Conservation (phyloP, 2,329 filamentous ascomycete genomes). For the Eutypella sp. region DNA sequence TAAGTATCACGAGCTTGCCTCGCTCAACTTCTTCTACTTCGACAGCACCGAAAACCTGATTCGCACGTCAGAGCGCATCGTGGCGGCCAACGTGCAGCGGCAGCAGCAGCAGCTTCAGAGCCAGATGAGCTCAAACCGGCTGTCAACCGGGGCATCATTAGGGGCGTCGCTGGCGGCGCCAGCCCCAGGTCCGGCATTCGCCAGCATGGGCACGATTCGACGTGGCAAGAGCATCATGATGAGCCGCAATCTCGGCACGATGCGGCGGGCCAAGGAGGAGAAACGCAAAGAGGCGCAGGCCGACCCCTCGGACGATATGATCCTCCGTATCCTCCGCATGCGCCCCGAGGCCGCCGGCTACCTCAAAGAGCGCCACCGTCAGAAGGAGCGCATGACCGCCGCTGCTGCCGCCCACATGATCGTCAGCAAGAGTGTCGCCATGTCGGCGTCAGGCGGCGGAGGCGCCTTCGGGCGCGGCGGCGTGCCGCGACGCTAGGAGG, state of each 20-base stretch:
- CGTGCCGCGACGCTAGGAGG: constrained; percentile 43
- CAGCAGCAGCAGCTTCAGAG: constrained; percentile 62
- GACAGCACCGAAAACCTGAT: constrained; percentile 87
- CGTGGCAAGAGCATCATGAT: constrained; percentile 83
- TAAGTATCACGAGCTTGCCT: constrained; percentile 96
- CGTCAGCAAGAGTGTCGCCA: constrained; percentile 79
- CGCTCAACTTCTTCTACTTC: constrained; percentile 98
- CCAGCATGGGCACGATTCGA: constrained; percentile 64
- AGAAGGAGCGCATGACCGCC: constrained; percentile 89
- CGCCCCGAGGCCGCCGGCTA: constrained; percentile 83
- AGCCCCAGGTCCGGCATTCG: constrained; percentile 45
- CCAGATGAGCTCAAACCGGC: constrained; percentile 52
- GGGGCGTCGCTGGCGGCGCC: constrained; percentile 47
- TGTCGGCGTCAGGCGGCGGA: constrained; percentile 41
- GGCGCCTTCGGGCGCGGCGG: constrained; percentile 33
- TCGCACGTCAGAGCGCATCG: constrained; percentile 94
- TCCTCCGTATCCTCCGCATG: constrained; percentile 91
- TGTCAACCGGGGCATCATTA: constrained; percentile 56
- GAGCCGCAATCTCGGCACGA: constrained; percentile 88
- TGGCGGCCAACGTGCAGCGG: constrained; percentile 73
- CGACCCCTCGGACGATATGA: constrained; percentile 97
- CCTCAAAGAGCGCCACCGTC: constrained; percentile 82
- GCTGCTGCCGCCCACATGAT: constrained; percentile 90
- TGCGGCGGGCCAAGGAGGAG: constrained; percentile 93
- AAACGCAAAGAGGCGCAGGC: constrained; percentile 93